phyloP scores from a whole-genome alignment of 1,284 basidiomycete genomes.

The Sanghuangporus baumii region DNA sequence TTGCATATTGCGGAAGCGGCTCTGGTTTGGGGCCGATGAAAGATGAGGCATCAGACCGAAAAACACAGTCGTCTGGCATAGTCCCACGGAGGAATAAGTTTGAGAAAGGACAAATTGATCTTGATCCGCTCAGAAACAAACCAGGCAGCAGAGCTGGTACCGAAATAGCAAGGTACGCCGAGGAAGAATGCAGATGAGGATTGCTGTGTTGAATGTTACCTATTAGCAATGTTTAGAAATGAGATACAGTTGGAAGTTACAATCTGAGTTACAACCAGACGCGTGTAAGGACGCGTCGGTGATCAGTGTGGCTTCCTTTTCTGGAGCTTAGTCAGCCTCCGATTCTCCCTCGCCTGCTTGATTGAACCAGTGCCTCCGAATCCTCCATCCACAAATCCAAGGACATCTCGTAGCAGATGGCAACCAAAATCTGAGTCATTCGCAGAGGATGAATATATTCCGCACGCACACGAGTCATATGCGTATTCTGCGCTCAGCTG shows the following conservation, averaged over 20 bases:
- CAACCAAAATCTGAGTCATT: not conserved
- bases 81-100: not conserved
- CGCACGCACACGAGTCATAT: not conserved
- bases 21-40: conserved; percentile 9
- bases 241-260: not conserved
- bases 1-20: conserved; percentile 11
- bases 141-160: not conserved
- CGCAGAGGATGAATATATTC: not conserved
- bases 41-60: conserved; percentile 6
- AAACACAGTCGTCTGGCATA: conserved; percentile 5
- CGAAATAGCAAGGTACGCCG: not conserved
- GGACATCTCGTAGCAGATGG: not conserved
- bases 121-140: conserved; percentile 11
- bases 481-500: not conserved
- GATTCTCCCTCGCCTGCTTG: not conserved
- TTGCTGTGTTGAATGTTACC: not conserved
- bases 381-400: not conserved
- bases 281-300: not conserved
- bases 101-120: conserved; percentile 4
- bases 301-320: not conserved
- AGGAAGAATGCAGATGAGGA: not conserved
- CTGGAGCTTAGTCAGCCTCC: not conserved
- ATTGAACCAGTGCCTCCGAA: not conserved
- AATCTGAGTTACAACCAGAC: not conserved
- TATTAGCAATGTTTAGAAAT: not conserved